phyloP scores from a whole-genome alignment of 148 eudicot genomes.

The Rhododendron griersonianum region DNA sequence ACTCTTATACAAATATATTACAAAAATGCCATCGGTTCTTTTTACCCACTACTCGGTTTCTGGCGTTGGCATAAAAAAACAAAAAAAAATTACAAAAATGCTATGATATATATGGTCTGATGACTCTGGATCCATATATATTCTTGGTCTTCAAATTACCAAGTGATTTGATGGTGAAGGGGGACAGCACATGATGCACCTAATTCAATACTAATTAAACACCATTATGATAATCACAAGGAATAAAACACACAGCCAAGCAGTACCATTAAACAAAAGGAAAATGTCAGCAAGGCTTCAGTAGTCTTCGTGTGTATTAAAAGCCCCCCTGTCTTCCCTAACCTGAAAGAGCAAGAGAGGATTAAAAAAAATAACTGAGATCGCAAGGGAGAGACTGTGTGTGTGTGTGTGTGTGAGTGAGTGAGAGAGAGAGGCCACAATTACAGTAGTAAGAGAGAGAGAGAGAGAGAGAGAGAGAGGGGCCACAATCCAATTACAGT shows the following conservation, averaged over 20 bases:
- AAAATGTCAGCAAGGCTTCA: not conserved
- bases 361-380: no score
- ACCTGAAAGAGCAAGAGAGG: no score
- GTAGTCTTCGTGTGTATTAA: no score
- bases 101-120: not conserved
- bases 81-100: no score
- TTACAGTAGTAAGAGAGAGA: no score
- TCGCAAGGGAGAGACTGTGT: not conserved
- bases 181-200: not conserved
- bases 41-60: no score
- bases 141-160: not conserved
- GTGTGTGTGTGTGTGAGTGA: no score
- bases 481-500: not conserved
- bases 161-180: not conserved
- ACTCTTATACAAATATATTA: no score
- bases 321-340: no score
- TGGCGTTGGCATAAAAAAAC: no score
- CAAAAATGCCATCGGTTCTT: no score
- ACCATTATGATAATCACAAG: not conserved
- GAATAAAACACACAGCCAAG: not conserved
- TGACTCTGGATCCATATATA: not conserved
- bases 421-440: not conserved
- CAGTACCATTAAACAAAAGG: not conserved
- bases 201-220: not conserved
- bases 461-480: no score